Base-by-base conservation (phyloP, 148 eudicot genomes). In the Camellia lanceoleosa region DNA sequence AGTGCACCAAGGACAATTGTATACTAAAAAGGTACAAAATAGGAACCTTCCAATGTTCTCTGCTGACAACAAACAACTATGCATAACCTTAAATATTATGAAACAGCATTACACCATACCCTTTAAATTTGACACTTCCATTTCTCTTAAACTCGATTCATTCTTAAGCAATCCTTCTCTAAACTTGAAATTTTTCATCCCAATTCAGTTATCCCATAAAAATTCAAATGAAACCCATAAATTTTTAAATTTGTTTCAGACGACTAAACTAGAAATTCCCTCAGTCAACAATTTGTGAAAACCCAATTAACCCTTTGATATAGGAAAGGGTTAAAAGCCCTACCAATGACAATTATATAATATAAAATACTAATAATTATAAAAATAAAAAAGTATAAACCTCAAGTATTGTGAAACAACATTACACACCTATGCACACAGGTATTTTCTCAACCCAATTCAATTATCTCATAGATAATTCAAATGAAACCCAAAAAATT, bases 171-270 rank as follows among this genome's bases (percentile, higher is more conserved):
- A 52, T 51, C 60, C 41, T 51, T 13, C 60, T 19, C 59, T 23
- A 38, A 14, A 38, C 1, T 41, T 16, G 67, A 18, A 74, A 42
- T 12, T 58, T 41, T 7, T 74, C 11, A 58, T 0, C 56, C 61
- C 51, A 30, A 65, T 23, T 51, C 70, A 42, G 67, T 16, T 52
- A 3, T 16, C 60, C 73, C 30, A 67, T 41, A 43, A 23, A 64
- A 76, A 61, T 19, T 47, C 55, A 10, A 76, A 6, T 15, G 43
- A 46, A 76, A 44, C 69, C 79, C 79, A 62, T 19, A 42, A 75
- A 75, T 10, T 3, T 16, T 10, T 1, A 65, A 1, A 51, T 8
- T 6, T 51, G 19, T 3, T 13, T 14, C 6, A 46, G 11, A 73
- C 49, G 59, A 16, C 2, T 23, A 54, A 55, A 52, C 12, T 11